Evolutionary conservation across 1,284 basidiomycete species (phyloP).

Genomic region (Cystobasidiaceae sp.): DNA sequence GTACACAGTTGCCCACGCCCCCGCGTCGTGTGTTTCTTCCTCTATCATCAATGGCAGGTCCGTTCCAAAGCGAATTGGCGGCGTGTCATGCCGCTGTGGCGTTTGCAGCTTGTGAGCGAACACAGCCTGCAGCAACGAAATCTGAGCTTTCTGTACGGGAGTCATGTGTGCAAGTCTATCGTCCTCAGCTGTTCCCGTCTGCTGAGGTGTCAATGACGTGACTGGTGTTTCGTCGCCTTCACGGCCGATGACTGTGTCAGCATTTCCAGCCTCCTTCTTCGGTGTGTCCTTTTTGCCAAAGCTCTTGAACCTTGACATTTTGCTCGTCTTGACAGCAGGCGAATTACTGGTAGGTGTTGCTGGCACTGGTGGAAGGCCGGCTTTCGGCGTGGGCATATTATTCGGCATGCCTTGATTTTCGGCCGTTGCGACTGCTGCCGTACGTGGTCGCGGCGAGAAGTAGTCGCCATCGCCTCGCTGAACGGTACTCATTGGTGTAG

Average conservation of each 20-base stretch:
- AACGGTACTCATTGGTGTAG: neutral
- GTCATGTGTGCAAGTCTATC: slow-evolving; percentile 33
- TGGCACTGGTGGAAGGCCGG: neutral
- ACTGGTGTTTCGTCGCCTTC: neutral
- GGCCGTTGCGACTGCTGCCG: neutral
- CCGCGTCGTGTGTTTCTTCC: slow-evolving; percentile 65
- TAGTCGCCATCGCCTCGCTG: slow-evolving; percentile 16
- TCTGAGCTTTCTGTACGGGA: slow-evolving; percentile 47
- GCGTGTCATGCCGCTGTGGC: slow-evolving; percentile 66
- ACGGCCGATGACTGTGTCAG: neutral
- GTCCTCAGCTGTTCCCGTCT: neutral
- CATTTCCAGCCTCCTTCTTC: slow-evolving; percentile 49
- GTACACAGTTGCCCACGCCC: slow-evolving; percentile 73
- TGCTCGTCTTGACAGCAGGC: slow-evolving; percentile 45
- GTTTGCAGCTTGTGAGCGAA: slow-evolving; percentile 65
- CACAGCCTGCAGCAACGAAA: slow-evolving; percentile 57
- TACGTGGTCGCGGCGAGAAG: slow-evolving; percentile 15
- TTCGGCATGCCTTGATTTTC: neutral
- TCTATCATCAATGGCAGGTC: slow-evolving; percentile 70
- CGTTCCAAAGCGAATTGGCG: slow-evolving; percentile 59
- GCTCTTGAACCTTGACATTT: slow-evolving; percentile 69
- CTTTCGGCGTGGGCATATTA: slow-evolving; percentile 18
- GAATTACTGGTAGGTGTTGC: neutral
- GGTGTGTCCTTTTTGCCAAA: slow-evolving; percentile 55
- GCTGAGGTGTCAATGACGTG: too few species aligned